A percentile compares a stretch with the other conserved stretches of the same genome.
These are phyloP conservation scores for Aristolochia fimbriata DNA, from an alignment of 164 flowering plant species.

Conservation along the genomic window DNA sequence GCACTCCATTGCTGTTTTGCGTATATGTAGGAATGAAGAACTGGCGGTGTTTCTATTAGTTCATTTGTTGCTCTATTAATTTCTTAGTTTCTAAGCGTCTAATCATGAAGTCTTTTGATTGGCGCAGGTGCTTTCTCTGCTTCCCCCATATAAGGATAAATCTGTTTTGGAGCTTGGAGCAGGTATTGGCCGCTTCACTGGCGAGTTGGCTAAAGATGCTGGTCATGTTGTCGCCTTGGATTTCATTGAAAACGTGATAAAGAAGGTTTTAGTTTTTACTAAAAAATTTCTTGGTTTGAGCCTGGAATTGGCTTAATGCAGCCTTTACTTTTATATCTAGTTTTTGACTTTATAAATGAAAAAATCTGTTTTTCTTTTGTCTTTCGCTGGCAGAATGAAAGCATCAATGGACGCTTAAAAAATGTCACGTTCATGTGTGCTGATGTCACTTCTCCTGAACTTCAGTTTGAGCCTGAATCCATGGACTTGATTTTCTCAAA, in stretches of 20 bases:
- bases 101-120: not conserved
- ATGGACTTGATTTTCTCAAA: slow-evolving; percentile 85
- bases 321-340: not conserved
- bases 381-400: slow-evolving; percentile 61
- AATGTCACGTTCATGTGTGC: slow-evolving; percentile 85
- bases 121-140: slow-evolving; percentile 69
- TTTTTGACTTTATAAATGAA: not conserved
- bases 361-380: slow-evolving; percentile 2
- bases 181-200: slow-evolving; percentile 94
- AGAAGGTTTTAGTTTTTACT: slow-evolving; percentile 42
- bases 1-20: no score
- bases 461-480: slow-evolving; percentile 53
- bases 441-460: slow-evolving; percentile 78
- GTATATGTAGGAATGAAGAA: no score
- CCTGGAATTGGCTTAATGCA: not conserved
- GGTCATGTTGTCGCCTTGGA: slow-evolving; percentile 66
- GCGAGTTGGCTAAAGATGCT: slow-evolving; percentile 82
- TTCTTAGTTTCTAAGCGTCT: not conserved
- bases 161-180: slow-evolving; percentile 83
- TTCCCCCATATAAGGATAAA: slow-evolving; percentile 77
- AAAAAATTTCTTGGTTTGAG: not conserved
- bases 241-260: slow-evolving; percentile 76
- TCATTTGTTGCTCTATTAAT: not conserved
- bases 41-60: not conserved
- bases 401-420: slow-evolving; percentile 60